phyloP scores from a whole-genome alignment of 106 monocot species.

The Apostasia shenzhenica region DNA sequence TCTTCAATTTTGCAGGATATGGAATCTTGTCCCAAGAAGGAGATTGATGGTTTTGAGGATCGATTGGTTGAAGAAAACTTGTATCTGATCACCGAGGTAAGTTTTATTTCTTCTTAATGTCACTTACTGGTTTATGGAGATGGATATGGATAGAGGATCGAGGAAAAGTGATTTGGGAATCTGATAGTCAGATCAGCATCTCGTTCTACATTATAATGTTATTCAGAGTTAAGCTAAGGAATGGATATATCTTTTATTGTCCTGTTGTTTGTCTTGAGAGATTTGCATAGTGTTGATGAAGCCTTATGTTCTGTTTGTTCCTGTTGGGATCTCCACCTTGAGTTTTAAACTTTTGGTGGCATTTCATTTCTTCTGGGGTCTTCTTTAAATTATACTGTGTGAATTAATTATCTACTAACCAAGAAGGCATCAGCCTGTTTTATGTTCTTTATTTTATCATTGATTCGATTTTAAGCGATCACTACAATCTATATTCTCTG shows the following conservation, averaged over 20 bases:
- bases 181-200: not conserved
- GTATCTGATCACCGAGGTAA: slow-evolving; percentile 77
- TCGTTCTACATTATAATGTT: not conserved
- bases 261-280: not conserved
- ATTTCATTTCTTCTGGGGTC: no score
- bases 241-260: not conserved
- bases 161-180: not conserved
- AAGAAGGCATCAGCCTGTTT: no score
- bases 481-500: no score
- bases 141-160: not conserved
- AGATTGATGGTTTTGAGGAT: slow-evolving; percentile 50
- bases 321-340: no score
- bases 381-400: no score
- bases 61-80: slow-evolving; percentile 70
- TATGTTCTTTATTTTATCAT: no score
- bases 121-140: not conserved
- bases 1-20: slow-evolving; percentile 45
- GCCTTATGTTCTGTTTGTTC: not conserved
- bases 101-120: not conserved
- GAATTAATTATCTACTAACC: no score
- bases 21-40: slow-evolving; percentile 72
- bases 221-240: not conserved
- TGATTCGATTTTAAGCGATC: no score
- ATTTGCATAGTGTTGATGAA: not conserved
- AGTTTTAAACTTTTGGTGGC: no score